Evolutionary conservation across 768 basidiomycete species (phyloP).

Genomic region (Lactarius trivialis): DNA sequence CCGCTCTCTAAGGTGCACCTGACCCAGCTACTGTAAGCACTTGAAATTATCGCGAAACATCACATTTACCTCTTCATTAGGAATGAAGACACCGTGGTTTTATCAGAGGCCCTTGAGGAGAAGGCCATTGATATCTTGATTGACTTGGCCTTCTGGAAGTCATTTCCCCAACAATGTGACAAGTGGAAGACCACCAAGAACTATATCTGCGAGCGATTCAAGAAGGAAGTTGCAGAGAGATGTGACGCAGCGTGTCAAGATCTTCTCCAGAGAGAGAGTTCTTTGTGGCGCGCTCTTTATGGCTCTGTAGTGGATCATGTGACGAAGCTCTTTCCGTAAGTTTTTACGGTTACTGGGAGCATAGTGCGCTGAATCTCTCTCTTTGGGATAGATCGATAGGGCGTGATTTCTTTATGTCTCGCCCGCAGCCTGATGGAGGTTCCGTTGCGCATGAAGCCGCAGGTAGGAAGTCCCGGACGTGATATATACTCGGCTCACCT

Average conservation of each 20-base stretch:
- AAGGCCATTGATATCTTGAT: background rate
- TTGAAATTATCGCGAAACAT: fast-evolving
- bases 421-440: background rate
- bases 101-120: background rate
- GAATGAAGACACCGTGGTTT: background rate
- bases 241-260: background rate
- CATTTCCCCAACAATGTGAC: background rate
- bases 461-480: background rate
- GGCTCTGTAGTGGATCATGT: background rate
- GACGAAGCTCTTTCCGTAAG: background rate
- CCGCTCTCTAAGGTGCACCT: background rate
- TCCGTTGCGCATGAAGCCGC: background rate
- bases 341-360: background rate
- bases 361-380: background rate
- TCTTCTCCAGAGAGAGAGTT: fast-evolving
- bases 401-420: background rate
- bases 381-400: background rate
- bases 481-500: background rate
- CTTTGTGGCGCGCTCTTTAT: background rate
- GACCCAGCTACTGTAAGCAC: background rate
- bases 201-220: background rate
- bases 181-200: background rate
- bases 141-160: background rate
- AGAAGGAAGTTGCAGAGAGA: background rate
- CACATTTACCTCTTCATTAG: background rate